phyloP scores from a whole-genome alignment of 2,329 filamentous ascomycete genomes.

The Colletotrichum eremochloae region DNA sequence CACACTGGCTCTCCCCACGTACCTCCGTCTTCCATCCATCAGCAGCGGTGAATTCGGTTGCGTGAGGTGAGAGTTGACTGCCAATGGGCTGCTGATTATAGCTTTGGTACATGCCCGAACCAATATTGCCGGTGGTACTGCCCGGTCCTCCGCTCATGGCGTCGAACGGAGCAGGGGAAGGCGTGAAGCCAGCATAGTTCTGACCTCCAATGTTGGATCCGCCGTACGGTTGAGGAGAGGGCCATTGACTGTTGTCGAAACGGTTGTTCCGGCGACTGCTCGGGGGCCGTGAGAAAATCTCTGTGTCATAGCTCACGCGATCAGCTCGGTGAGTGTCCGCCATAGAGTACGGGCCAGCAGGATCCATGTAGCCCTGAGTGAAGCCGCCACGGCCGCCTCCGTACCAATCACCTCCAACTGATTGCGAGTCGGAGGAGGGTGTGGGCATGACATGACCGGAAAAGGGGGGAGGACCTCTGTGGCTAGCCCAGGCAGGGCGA shows the following conservation, averaged over 20 bases:
- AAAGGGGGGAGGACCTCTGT: slow-evolving; percentile 56
- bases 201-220: slow-evolving; percentile 51
- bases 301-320: slow-evolving; percentile 63
- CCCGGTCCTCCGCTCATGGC: slow-evolving; percentile 49
- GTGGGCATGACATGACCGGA: slow-evolving; percentile 46
- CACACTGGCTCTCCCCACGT: slow-evolving; percentile 45
- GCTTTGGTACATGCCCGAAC: slow-evolving; percentile 59
- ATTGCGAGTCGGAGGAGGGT: slow-evolving; percentile 52
- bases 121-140: slow-evolving; percentile 54
- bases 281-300: slow-evolving; percentile 59
- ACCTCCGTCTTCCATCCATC: slow-evolving; percentile 69
- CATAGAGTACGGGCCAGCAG: slow-evolving; percentile 50
- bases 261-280: slow-evolving; percentile 57
- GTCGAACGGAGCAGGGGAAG: slow-evolving; percentile 30
- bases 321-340: slow-evolving; percentile 61
- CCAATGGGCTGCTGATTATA: slow-evolving; percentile 71
- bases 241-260: slow-evolving; percentile 62
- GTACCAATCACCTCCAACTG: slow-evolving; percentile 58
- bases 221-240: slow-evolving; percentile 51
- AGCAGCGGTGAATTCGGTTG: slow-evolving; percentile 78
- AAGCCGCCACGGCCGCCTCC: slow-evolving; percentile 56
- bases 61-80: slow-evolving; percentile 79
- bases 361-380: slow-evolving; percentile 58
- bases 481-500: slow-evolving; percentile 68
- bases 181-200: slow-evolving; percentile 46